These are phyloP conservation scores for Scolecobasidium constrictum DNA, from an alignment of 2,329 filamentous ascomycete genomes.

Conservation along the genomic window DNA sequence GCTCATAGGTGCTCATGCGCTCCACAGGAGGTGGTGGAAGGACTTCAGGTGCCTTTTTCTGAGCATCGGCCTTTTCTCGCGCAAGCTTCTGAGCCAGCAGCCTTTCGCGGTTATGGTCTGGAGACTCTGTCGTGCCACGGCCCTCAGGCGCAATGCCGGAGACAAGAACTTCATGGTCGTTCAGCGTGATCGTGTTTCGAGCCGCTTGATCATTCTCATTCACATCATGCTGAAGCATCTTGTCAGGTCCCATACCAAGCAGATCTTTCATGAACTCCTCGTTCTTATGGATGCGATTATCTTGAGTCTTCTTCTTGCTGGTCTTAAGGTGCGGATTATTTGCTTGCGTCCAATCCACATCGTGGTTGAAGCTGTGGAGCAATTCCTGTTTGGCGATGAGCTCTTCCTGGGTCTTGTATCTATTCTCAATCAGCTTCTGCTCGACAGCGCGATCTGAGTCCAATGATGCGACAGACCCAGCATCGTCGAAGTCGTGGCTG, in stretches of 20 bases:
- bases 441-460: conserved; percentile 10
- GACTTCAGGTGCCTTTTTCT: conserved; percentile 1
- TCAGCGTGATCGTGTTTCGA: conserved; percentile 35
- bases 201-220: conserved; percentile 49
- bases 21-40: conserved; percentile 6
- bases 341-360: conserved; percentile 52
- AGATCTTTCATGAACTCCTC: conserved; percentile 61
- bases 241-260: conserved; percentile 65
- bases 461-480: conserved; percentile 1
- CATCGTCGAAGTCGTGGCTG: neutral
- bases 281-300: conserved; percentile 50
- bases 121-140: conserved; percentile 5
- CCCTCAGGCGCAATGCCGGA: conserved; percentile 53
- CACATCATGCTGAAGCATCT: conserved; percentile 42
- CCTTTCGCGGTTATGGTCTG: neutral
- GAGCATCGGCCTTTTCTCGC: conserved; percentile 21
- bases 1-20: conserved; percentile 52
- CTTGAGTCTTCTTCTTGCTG: conserved; percentile 43
- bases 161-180: conserved; percentile 63
- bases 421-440: conserved; percentile 22
- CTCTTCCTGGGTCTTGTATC: conserved; percentile 41
- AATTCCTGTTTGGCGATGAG: conserved; percentile 44
- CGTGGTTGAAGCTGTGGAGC: conserved; percentile 63
- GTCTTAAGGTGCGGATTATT: conserved; percentile 46
- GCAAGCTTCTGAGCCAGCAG: conserved; percentile 5